Evolutionary conservation across 305 asterid genomes (phyloP).

Genomic region (Withania somnifera): DNA sequence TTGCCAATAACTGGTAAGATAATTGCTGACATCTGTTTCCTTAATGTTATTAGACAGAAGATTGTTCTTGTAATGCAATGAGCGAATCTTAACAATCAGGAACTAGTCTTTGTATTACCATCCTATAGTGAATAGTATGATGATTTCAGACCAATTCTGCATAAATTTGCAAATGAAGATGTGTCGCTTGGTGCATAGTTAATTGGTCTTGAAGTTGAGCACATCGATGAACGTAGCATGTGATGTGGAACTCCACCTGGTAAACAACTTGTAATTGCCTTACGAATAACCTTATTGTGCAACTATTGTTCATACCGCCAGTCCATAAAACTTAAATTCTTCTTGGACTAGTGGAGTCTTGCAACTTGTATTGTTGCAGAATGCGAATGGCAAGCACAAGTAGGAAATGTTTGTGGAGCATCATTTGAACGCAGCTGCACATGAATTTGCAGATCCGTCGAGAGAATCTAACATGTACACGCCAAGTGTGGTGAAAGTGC

Average conservation of each 20-base stretch:
- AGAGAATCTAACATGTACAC: constrained; percentile 43
- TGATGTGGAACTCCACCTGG: constrained; percentile 66
- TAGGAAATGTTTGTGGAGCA: constrained; percentile 45
- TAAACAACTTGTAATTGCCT: not conserved
- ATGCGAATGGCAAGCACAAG: constrained; percentile 36
- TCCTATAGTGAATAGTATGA: not conserved
- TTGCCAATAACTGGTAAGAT: constrained; percentile 48
- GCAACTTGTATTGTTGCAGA: constrained; percentile 19
- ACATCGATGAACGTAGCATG: constrained; percentile 51
- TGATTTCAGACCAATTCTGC: constrained; percentile 43
- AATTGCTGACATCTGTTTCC: not conserved
- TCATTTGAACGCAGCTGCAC: constrained; percentile 63
- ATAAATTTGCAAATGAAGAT: constrained; percentile 76
- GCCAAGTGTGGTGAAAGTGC: constrained; percentile 41
- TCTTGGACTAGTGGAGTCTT: not conserved
- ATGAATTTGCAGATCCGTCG: constrained; percentile 53
- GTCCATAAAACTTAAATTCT: not conserved
- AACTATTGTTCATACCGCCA: not conserved
- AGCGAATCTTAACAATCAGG: not conserved
- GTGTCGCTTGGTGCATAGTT: constrained; percentile 73
- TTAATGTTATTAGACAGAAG: not conserved
- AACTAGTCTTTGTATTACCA: too few relatives aligned
- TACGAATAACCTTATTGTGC: not conserved
- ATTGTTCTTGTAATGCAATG: not conserved
- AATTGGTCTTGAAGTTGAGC: constrained; percentile 63